These are phyloP conservation scores for Xylaria palmicola DNA, from an alignment of 495 filamentous ascomycete species.

Conservation along the genomic window DNA sequence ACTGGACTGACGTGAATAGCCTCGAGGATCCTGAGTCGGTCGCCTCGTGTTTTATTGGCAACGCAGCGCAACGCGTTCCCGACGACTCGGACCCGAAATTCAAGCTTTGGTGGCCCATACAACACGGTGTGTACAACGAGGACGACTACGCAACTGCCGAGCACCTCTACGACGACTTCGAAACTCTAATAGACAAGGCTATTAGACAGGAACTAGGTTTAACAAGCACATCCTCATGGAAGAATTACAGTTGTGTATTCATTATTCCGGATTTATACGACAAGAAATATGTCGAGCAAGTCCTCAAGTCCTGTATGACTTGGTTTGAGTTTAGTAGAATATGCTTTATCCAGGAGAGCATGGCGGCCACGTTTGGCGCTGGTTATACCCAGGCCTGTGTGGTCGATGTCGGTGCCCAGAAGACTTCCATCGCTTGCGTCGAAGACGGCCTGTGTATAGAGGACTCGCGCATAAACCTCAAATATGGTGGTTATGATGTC, in stretches of 20 bases:
- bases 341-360: slow-evolving; percentile 92
- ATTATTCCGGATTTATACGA: slow-evolving; percentile 97
- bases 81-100: slow-evolving; percentile 88
- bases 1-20: slow-evolving; percentile 84
- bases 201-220: slow-evolving; percentile 80
- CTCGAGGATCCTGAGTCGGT: slow-evolving; percentile 51
- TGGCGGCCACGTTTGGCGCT: slow-evolving; percentile 93
- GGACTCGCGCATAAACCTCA: slow-evolving; percentile 87
- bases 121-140: slow-evolving; percentile 85
- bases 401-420: slow-evolving; percentile 95
- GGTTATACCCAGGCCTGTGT: slow-evolving; percentile 91
- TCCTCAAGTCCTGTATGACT: slow-evolving; percentile 79
- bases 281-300: slow-evolving; percentile 79
- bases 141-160: slow-evolving; percentile 76
- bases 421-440: slow-evolving; percentile 96
- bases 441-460: slow-evolving; percentile 95
- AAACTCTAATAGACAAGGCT: slow-evolving; percentile 79
- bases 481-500: slow-evolving; percentile 88
- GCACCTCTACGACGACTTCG: slow-evolving; percentile 79
- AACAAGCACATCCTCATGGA: slow-evolving; percentile 74
- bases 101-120: slow-evolving; percentile 88
- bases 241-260: slow-evolving; percentile 88
- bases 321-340: slow-evolving; percentile 85
- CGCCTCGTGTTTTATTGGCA: slow-evolving; percentile 75
- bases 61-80: slow-evolving; percentile 78